phyloP scores from a whole-genome alignment of 2,329 filamentous ascomycete species.

The Aspergillus latus region DNA sequence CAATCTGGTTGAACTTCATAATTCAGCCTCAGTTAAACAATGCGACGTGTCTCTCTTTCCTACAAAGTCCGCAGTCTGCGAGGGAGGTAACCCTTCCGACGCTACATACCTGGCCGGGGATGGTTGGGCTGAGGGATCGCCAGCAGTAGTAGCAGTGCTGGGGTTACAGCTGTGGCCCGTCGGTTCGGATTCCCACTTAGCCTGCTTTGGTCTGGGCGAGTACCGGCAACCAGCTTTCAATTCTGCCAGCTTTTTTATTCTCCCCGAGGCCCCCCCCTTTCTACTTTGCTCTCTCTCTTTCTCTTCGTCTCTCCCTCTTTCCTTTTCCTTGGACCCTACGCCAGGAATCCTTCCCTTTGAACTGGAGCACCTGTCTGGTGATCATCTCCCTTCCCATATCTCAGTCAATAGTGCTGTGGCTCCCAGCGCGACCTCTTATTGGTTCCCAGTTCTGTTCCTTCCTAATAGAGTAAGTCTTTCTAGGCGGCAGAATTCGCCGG shows the following conservation, averaged over 20 bases:
- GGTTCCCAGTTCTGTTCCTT: conserved; percentile 1
- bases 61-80: background rate
- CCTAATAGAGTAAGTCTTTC: conserved; percentile 10
- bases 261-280: conserved; percentile 6
- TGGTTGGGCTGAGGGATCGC: conserved; percentile 2
- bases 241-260: conserved; percentile 17
- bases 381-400: background rate
- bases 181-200: conserved; percentile 12
- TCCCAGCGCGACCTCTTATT: conserved; percentile 2
- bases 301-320: background rate
- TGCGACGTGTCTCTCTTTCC: background rate
- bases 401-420: background rate
- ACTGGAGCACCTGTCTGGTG: background rate
- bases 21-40: background rate
- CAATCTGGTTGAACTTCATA: background rate
- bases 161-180: conserved; percentile 11
- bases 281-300: background rate
- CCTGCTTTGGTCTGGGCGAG: conserved; percentile 7
- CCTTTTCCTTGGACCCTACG: background rate
- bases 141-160: background rate
- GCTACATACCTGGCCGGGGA: background rate
- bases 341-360: background rate
- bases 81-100: background rate
- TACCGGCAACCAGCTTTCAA: conserved; percentile 8
- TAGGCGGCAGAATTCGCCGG: conserved; percentile 17